Base-by-base conservation (phyloP, 306 rosid species). In the Rosa lucieae region DNA sequence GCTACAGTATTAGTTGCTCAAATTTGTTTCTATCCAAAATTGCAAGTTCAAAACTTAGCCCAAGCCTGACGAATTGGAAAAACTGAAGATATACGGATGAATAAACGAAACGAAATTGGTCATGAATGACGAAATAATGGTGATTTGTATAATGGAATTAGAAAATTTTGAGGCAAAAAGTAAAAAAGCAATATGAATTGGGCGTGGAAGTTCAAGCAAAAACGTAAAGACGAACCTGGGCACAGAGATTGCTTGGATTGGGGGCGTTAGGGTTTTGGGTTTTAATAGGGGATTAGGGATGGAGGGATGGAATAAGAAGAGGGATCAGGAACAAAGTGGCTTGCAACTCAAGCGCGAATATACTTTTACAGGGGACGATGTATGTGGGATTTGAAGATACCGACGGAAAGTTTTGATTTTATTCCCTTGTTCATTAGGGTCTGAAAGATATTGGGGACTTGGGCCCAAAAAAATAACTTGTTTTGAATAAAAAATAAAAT, bases 151-250 rank as follows among this genome's bases (percentile, higher is more conserved):
- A 29, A 47, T 3, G 14, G 1, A 44, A 44, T 44, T n/a, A 5
- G 48, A 9, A 9, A 67, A 35, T 39, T 17, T 18, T 40, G 52
- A 40, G 7, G 59, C 3, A 17, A 21, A 74, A 75, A 59, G 26
- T 29, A 61, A 44, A 29, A 29, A 29, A 26, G 9, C 46, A 18
- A 43, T 66, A 29, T 29, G 42, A 32, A 63, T 26, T 29, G 40
- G 42, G 20, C 6, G 43, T 6, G 35, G 35, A 29, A 61, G 13
- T 75, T 6, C 9, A 59, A 42, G 23, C 21, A 58, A 43, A 9
- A 10, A 20, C 1, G 39, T 32, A 52, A 73, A 51, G 12, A 46
- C 72, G 71, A 62, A 76, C 71, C 79, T 76, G 35, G 8, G 72
- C 2, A 32, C 5, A 8, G 1, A 20, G 26, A 2, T 20, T 44